Evolutionary conservation across 768 basidiomycete species (phyloP).

Genomic region (Lanmaoa rubissima): DNA sequence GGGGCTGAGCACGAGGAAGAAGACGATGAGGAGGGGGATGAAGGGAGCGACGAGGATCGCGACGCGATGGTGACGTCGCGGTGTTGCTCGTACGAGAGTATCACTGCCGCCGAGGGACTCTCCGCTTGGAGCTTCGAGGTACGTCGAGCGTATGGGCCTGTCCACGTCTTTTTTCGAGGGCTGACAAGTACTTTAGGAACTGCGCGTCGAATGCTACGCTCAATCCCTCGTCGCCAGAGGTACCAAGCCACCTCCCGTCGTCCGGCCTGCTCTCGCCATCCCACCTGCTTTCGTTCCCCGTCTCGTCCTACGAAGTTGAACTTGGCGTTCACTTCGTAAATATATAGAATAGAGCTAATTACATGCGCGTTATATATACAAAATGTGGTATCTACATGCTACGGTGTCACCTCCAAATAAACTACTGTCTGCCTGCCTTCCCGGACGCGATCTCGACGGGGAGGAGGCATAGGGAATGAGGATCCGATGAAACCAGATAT

Average conservation of each 20-base stretch:
- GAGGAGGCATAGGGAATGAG: not conserved
- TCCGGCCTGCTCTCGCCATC: constrained; percentile 22
- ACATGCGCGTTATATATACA: constrained; percentile 9
- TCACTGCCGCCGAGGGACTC: constrained; percentile 26
- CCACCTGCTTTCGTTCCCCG: constrained; percentile 30
- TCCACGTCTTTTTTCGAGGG: not conserved
- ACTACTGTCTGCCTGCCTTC: not conserved
- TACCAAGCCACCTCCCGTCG: constrained; percentile 15
- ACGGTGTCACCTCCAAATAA: constrained; percentile 2
- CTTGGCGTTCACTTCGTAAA: not conserved
- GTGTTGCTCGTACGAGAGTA: constrained; percentile 26
- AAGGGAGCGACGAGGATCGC: not conserved
- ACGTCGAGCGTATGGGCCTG: not conserved
- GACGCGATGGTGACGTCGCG: not conserved
- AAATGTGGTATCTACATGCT: constrained; percentile 8
- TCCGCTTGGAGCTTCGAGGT: constrained; percentile 31
- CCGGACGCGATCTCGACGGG: not conserved
- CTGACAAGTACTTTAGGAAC: constrained; percentile 16
- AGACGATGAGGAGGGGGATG: not conserved
- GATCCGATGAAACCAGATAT: too few relatives aligned
- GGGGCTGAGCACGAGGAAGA: not conserved
- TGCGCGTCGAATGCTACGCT: constrained; percentile 32
- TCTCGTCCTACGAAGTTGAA: not conserved
- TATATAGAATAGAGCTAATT: not conserved
- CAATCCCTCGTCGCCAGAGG: constrained; percentile 29